Percentiles rank a stretch among this genome's conserved stretches.
phyloP scores from a whole-genome alignment of 768 basidiomycete genomes.

The Boletus rubescentipes region DNA sequence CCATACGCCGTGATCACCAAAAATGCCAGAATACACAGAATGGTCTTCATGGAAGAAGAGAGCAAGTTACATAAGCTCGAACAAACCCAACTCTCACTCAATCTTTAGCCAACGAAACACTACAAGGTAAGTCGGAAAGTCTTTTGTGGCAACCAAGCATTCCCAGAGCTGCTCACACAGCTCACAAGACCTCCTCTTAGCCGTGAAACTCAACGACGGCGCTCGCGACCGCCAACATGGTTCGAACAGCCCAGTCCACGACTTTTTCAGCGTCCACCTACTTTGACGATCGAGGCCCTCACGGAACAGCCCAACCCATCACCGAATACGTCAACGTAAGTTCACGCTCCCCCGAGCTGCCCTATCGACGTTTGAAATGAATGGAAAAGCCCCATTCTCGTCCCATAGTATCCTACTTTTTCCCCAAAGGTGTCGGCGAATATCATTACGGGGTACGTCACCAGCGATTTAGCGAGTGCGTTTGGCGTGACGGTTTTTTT shows the following conservation, averaged over 20 bases:
- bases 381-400: slow-evolving; percentile 37
- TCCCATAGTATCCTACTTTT: slow-evolving; percentile 95
- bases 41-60: too few species aligned
- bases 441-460: slow-evolving; percentile 91
- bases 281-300: slow-evolving; percentile 70
- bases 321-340: slow-evolving; percentile 76
- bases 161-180: not conserved
- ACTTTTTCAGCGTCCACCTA: slow-evolving; percentile 76
- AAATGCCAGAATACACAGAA: slow-evolving; percentile 17
- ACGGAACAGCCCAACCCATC: slow-evolving; percentile 75
- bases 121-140: too few species aligned
- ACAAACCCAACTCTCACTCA: too few species aligned
- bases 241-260: slow-evolving; percentile 37
- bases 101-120: too few species aligned
- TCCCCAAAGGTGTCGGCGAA: slow-evolving; percentile 88
- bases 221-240: slow-evolving; percentile 25
- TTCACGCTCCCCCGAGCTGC: slow-evolving; percentile 6
- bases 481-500: not conserved
- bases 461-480: not conserved
- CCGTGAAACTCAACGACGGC: too few species aligned
- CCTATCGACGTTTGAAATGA: slow-evolving; percentile 17
- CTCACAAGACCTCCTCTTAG: too few species aligned
- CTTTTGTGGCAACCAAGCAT: too few species aligned
- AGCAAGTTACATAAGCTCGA: too few species aligned
- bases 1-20: slow-evolving; percentile 5